Conservation (phyloP, 2,329 filamentous ascomycete species). For the Pestalotiopsis sp. region DNA sequence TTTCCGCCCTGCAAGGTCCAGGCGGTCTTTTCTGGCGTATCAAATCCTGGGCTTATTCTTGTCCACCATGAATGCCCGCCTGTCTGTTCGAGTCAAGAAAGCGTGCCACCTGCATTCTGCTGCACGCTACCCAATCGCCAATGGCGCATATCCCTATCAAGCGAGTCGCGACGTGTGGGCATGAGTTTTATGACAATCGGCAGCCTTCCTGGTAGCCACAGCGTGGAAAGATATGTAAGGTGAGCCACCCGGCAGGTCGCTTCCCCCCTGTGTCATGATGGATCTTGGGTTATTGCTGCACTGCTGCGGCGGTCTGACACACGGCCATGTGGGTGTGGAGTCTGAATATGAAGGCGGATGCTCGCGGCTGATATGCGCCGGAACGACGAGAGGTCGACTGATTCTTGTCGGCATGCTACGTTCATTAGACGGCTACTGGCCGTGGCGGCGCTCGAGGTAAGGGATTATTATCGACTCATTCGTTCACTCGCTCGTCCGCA, state of each 20-base stretch:
- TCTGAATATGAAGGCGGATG: conserved; percentile 4
- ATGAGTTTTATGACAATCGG: conserved; percentile 5
- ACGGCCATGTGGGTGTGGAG: conserved; percentile 9
- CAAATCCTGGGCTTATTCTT: not conserved
- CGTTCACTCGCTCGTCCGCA: not conserved
- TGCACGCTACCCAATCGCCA: not conserved
- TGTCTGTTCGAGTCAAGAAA: not conserved
- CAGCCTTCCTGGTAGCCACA: not conserved
- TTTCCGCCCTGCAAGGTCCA: not conserved
- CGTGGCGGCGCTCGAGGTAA: not conserved
- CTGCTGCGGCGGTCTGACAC: conserved; percentile 6
- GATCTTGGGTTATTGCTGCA: conserved; percentile 4
- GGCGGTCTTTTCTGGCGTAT: not conserved
- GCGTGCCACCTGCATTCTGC: not conserved
- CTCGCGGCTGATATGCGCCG: conserved; percentile 1
- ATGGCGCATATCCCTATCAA: not conserved
- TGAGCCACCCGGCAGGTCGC: not conserved
- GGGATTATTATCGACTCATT: not conserved
- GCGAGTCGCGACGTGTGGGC: not conserved
- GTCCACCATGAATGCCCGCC: not conserved
- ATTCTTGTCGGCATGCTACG: not conserved
- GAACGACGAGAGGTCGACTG: not conserved
- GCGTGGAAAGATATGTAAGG: not conserved
- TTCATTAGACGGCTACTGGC: not conserved
- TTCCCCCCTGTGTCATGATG: conserved; percentile 4